Base-by-base conservation (phyloP, 352 stramenopile species). In the Globisporangium barbulae region DNA sequence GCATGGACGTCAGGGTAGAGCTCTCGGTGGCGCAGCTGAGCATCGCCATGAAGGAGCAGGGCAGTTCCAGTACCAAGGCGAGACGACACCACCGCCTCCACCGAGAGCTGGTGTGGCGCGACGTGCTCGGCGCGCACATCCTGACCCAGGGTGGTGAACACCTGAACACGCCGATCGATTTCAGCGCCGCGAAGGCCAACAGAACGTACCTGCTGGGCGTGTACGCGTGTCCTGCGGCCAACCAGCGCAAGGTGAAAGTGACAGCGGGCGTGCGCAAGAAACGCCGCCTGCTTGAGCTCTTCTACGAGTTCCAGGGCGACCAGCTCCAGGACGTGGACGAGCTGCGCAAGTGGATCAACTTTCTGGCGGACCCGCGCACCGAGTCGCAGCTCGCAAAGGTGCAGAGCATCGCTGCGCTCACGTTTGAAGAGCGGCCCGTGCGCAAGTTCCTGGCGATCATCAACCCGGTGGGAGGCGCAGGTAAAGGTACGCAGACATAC, bases 381-480 rank as follows among this genome's bases (percentile, higher is more conserved):
- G 52, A 65, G 6, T 49, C 59, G 19, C 54, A 28, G n/a, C 44
- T 83, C 9, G 17, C 58, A 21, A 58, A 66, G 17, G 47, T 73
- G 15, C 58, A 42, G 45, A 72, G 55, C 56, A 30, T 90, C 35
- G 73, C 75, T 3, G 63, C 73, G 9, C 45, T 89, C 45, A 42
- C 67, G 47, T 33, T 74, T 0, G 57, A 67, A 21, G 61, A 65
- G 21, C 59, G 42, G 21, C 28, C 53, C 9, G 35, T 53, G 54
- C 73, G 80, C 45, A 81, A 76, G 58, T 93, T 83, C 44, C 59
- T 89, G 1, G 78, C 88, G 60, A 52, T 93, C n/a, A 76, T 93
- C 59, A 93, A 93, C 57, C 84, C 82, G 13, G 74, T 90, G 3
- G 83, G 84, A 42, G 84, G 84, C 42, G 21, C 73, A 2, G 80